Conservation (phyloP, 352 stramenopile species). For the Thraustotheca clavata region DNA sequence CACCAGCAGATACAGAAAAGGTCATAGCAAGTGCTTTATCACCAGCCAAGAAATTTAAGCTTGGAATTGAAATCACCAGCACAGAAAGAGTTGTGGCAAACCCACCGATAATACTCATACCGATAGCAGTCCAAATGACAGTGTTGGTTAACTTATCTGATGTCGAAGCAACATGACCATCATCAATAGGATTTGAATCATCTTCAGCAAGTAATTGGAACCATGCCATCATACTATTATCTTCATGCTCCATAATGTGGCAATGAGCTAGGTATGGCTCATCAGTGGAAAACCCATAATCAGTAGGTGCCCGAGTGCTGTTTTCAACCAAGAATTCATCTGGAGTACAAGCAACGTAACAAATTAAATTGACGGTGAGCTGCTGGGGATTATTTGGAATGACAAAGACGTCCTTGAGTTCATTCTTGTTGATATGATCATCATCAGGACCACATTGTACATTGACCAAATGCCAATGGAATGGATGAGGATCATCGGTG, state of each 20-base stretch:
- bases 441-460: constrained; percentile 53
- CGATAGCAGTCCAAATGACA: constrained; percentile 54
- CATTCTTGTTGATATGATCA: constrained; percentile 54
- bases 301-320: constrained; percentile 34
- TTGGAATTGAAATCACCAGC: constrained; percentile 53
- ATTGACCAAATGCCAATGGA: constrained; percentile 78
- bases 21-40: constrained; percentile 45
- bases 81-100: constrained; percentile 56
- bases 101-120: constrained; percentile 59
- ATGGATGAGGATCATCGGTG: constrained; percentile 61
- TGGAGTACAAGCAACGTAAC: constrained; percentile 63
- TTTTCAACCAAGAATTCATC: constrained; percentile 55
- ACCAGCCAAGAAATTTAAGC: constrained; percentile 55
- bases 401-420: constrained; percentile 54
- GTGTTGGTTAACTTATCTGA: constrained; percentile 34
- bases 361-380: constrained; percentile 46
- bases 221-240: constrained; percentile 63
- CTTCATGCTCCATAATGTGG: constrained; percentile 69
- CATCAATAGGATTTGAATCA: constrained; percentile 24
- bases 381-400: constrained; percentile 42
- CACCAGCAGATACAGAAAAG: constrained; percentile 55
- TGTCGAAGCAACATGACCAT: constrained; percentile 24
- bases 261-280: constrained; percentile 66
- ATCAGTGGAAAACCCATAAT: constrained; percentile 59
- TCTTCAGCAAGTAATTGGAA: constrained; percentile 50